Evolutionary conservation across 345 rosid genomes (phyloP).

Genomic region (Citrus medica): DNA sequence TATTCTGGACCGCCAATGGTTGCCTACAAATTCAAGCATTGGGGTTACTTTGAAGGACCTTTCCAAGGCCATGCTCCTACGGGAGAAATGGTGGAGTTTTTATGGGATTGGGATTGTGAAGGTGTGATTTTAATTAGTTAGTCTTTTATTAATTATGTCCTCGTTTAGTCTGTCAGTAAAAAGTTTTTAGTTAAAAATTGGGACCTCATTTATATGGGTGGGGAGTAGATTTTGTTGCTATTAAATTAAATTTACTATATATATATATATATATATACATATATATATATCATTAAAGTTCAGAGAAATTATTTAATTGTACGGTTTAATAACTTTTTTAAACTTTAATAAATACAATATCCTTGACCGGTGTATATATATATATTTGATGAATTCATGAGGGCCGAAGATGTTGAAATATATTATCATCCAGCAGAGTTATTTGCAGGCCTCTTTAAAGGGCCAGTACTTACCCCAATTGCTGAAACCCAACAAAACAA

Average conservation of each 20-base stretch:
- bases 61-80: constrained; percentile 69
- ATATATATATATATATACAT: too few relatives aligned
- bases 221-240: too few relatives aligned
- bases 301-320: too few relatives aligned
- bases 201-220: too few relatives aligned
- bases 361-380: too few relatives aligned
- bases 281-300: too few relatives aligned
- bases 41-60: constrained; percentile 80
- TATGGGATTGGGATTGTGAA: constrained; percentile 58
- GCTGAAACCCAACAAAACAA: not conserved
- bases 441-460: constrained; percentile 48
- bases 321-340: too few relatives aligned
- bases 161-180: too few relatives aligned
- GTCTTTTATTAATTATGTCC: too few relatives aligned
- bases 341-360: too few relatives aligned
- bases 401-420: constrained; percentile 57
- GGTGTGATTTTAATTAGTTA: constrained; percentile 22
- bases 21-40: constrained; percentile 75
- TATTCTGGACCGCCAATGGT: constrained; percentile 72
- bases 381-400: constrained; percentile 47
- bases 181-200: too few relatives aligned
- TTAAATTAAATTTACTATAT: too few relatives aligned
- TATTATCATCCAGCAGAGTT: constrained; percentile 66
- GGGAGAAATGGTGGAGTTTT: constrained; percentile 61
- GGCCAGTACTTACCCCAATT: not conserved